Evolutionary conservation across 306 rosid species (phyloP).

Genomic region (Oxytropis ochrocephala): DNA sequence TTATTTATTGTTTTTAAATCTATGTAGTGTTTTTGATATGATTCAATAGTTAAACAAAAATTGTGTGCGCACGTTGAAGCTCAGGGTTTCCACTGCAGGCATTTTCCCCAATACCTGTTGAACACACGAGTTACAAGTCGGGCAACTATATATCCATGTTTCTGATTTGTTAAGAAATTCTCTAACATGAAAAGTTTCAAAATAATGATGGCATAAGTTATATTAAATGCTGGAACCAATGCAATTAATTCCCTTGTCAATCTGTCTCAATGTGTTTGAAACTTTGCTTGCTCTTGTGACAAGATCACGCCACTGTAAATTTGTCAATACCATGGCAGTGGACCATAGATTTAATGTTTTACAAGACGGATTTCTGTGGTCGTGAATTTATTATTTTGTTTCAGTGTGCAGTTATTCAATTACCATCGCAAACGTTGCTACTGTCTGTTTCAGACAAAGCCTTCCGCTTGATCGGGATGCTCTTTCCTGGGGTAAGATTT

Average conservation of each 20-base stretch:
- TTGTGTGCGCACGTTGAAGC: too few species aligned
- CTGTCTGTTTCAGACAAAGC: constrained; percentile 93
- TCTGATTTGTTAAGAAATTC: too few species aligned
- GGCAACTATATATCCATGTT: too few species aligned
- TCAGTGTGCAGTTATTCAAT: constrained; percentile 97
- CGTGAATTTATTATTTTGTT: constrained; percentile 18
- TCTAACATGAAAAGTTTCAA: too few species aligned
- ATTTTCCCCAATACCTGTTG: too few species aligned
- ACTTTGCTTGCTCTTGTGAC: background rate
- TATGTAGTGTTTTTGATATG: too few species aligned
- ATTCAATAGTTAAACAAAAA: too few species aligned
- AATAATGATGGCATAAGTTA: too few species aligned
- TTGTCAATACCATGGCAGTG: background rate
- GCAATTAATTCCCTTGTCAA: background rate
- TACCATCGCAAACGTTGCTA: constrained; percentile 93
- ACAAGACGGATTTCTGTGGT: background rate
- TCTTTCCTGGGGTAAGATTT: constrained; percentile 79
- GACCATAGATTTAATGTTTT: background rate
- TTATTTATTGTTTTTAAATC: too few species aligned
- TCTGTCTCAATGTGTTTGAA: background rate
- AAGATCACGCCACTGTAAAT: background rate
- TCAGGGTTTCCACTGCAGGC: too few species aligned
- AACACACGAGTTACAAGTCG: too few species aligned
- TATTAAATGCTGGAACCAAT: background rate
- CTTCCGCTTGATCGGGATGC: constrained; percentile 96